These are phyloP conservation scores for Neodidymelliopsis sp. DNA, from an alignment of 2,329 filamentous ascomycete species.

Conservation along the genomic window DNA sequence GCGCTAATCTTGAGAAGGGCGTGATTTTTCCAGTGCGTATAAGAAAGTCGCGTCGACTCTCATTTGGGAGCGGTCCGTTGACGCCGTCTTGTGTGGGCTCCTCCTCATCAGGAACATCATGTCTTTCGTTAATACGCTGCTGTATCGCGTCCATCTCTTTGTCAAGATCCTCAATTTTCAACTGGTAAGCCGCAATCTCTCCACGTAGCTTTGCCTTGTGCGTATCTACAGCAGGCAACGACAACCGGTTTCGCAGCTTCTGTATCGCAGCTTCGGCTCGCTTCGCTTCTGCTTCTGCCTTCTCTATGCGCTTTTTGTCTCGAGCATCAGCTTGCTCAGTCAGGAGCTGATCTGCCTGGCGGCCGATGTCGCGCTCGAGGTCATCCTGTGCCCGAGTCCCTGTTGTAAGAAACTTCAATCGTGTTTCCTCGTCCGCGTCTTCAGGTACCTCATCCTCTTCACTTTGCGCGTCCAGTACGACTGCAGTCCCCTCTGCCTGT, in stretches of 20 bases:
- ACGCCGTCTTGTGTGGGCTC: slow-evolving; percentile 54
- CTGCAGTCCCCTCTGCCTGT: slow-evolving; percentile 7
- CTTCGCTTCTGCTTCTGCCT: slow-evolving; percentile 58
- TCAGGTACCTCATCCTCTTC: slow-evolving; percentile 29
- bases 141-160: slow-evolving; percentile 83
- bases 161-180: slow-evolving; percentile 69
- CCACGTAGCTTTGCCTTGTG: slow-evolving; percentile 66
- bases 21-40: slow-evolving; percentile 98
- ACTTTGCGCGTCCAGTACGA: slow-evolving; percentile 18
- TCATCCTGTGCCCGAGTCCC: slow-evolving; percentile 81
- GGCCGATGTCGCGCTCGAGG: slow-evolving; percentile 83
- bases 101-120: slow-evolving; percentile 61
- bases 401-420: slow-evolving; percentile 49
- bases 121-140: slow-evolving; percentile 78
- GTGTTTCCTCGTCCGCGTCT: slow-evolving; percentile 52
- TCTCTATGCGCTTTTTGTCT: slow-evolving; percentile 68
- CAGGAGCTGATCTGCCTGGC: slow-evolving; percentile 68
- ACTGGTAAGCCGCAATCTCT: slow-evolving; percentile 71
- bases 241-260: slow-evolving; percentile 64
- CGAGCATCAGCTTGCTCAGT: slow-evolving; percentile 69
- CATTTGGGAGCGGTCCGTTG: slow-evolving; percentile 73
- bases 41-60: slow-evolving; percentile 86
- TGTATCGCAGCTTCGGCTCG: slow-evolving; percentile 72
- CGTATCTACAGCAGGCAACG: slow-evolving; percentile 61
- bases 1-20: slow-evolving; percentile 82